These are phyloP conservation scores for Polytrichum formosum DNA, from an alignment of 225 moss, liverwort and hornwort genomes.

Conservation along the genomic window DNA sequence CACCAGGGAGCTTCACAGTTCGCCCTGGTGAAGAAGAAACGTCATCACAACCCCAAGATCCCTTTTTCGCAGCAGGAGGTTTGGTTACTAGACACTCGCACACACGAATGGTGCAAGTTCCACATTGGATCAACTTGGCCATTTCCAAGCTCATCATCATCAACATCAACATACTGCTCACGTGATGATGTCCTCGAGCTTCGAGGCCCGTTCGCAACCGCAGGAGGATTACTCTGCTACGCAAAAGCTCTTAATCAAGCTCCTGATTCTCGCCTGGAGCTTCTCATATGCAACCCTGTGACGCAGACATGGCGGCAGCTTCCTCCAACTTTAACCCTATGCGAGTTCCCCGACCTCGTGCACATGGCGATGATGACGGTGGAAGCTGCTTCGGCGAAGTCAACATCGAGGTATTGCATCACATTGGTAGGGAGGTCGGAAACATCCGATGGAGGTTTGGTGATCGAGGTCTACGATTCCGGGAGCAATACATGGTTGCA, in stretches of 20 bases:
- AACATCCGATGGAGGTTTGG: slow-evolving; percentile 3
- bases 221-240: slow-evolving; percentile 46
- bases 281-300: slow-evolving; percentile 44
- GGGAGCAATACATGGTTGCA: slow-evolving; percentile 24
- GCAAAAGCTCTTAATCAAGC: slow-evolving; percentile 26
- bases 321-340: slow-evolving; percentile 16
- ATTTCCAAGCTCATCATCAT: too few species aligned
- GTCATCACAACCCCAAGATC: slow-evolving; percentile 5
- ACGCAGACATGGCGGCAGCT: slow-evolving; percentile 33
- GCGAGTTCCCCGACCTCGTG: slow-evolving; percentile 25
- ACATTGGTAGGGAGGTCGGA: slow-evolving; percentile 18
- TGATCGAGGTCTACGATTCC: slow-evolving; percentile 29
- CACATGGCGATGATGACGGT: slow-evolving; percentile 25
- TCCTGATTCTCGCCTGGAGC: slow-evolving; percentile 8
- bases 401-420: slow-evolving; percentile 19
- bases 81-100: slow-evolving; percentile 43
- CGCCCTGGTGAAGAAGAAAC: slow-evolving; percentile 19
- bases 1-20: slow-evolving; percentile 11
- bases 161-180: too few species aligned
- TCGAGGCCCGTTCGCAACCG: slow-evolving; percentile 34
- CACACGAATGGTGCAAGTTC: slow-evolving; percentile 51
- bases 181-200: background rate
- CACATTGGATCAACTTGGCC: slow-evolving; percentile 14
- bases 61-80: slow-evolving; percentile 26
- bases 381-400: background rate